These are phyloP conservation scores for Alternaria panax DNA, from an alignment of 2,329 filamentous ascomycete species.

Conservation along the genomic window DNA sequence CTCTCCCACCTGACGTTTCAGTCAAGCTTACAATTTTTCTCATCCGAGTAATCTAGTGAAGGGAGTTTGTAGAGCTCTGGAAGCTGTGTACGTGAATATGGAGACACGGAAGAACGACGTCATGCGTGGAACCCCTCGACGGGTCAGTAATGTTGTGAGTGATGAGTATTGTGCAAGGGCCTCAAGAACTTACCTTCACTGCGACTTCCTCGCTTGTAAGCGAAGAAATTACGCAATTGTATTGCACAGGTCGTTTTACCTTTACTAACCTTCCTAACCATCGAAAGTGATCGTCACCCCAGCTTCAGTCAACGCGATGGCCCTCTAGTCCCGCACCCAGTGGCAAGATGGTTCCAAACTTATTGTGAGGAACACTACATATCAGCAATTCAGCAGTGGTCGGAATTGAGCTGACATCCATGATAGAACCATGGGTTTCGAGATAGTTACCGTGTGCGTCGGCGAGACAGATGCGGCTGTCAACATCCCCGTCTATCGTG, in stretches of 20 bases:
- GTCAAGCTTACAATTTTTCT: too few relatives aligned
- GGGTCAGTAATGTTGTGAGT: not conserved
- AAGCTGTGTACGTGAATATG: too few relatives aligned
- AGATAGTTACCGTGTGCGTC: not conserved
- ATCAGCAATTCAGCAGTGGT: too few relatives aligned
- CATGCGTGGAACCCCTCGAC: too few relatives aligned
- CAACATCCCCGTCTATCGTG: not conserved
- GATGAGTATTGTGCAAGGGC: not conserved
- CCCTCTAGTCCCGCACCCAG: not conserved
- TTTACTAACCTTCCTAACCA: too few relatives aligned
- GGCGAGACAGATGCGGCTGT: not conserved
- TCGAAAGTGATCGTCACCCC: not conserved
- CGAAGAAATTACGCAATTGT: not conserved
- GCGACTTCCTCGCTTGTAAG: not conserved
- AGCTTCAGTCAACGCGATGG: not conserved
- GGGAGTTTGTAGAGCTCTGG: too few relatives aligned
- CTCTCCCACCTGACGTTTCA: not conserved
- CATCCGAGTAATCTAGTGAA: too few relatives aligned
- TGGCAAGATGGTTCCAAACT: not conserved
- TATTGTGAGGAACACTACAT: not conserved
- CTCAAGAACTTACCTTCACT: not conserved
- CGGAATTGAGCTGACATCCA: fast-evolving
- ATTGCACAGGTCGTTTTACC: not conserved
- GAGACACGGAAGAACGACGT: too few relatives aligned
- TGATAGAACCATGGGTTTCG: not conserved